Evolutionary conservation across 1,139 yeast species (phyloP), one percentile per base, ranked within the genome.

Genomic region (Sugiyamaella neomexicana): DNA sequence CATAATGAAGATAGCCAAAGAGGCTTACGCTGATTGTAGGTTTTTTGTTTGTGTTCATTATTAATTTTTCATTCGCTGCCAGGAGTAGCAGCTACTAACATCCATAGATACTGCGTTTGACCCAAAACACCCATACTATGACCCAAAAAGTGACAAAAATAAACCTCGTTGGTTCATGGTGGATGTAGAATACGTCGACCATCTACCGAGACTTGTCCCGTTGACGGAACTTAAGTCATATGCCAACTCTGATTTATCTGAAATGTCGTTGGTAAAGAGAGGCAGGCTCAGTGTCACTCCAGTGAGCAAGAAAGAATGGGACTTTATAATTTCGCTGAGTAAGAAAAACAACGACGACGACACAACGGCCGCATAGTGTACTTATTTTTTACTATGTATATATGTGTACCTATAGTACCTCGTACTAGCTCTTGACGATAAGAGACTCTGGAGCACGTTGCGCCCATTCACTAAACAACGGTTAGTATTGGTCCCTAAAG

Each of bases 101-200:
- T 20, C 5, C 15, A 16, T 15, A 62, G 61, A 57, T 50, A 66
- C 71, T 9, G 74, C 73, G 36, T 75, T 75, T 56, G 77, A 77
- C 56, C 56, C 66, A 5, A 67, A 65, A 23, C 72, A 75, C 41
- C 72, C 77, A 2, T 79, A 80, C 59, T 80, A 67, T 58, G 85
- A 80, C 60, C 54, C 79, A 0, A 78, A 77, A 60, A 68, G 79
- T 0, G 66, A 72, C 1, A 52, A 52, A 23, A 75, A 72, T 7
- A 61, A 62, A 2, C 82, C 83, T 6, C 66, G 73, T 51, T 80
- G 84, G 84, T 79, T 79, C 74, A 78, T 81, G 68, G 81, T 80
- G 3, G 79, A 77, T 53, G 80, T 80, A 15, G 64, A 64, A 48
- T 80, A 77, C 59, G 64, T 64, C 27, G 66, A 79, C 52, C 67